Evolutionary conservation across 2,329 filamentous ascomycete species (phyloP).

Genomic region (Colletotrichum somersetense): DNA sequence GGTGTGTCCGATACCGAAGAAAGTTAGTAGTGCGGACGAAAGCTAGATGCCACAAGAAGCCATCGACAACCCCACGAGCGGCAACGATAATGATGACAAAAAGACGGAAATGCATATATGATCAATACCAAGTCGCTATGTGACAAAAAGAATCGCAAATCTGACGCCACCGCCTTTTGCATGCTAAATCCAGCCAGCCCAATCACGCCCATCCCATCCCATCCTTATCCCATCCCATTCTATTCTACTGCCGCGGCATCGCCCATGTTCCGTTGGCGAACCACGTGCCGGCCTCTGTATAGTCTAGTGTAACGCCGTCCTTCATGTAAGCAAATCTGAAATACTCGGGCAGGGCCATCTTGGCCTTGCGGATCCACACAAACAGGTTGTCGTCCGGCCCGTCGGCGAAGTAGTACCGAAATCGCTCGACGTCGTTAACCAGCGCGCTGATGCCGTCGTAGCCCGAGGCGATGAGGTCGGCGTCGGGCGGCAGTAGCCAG

Average conservation of each 20-base stretch:
- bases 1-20: background rate
- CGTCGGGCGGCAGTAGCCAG: constrained; percentile 57
- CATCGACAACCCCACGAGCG: too few species aligned
- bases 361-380: constrained; percentile 31
- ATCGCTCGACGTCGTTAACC: constrained; percentile 88
- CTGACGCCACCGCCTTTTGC: background rate
- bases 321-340: constrained; percentile 39
- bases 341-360: constrained; percentile 34
- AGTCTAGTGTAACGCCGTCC: constrained; percentile 34
- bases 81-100: background rate
- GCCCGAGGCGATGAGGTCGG: constrained; percentile 50
- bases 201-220: too few species aligned
- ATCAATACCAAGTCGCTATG: too few species aligned
- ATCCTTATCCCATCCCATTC: background rate
- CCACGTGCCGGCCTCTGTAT: constrained; percentile 34
- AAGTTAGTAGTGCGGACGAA: too few species aligned
- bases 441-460: constrained; percentile 84
- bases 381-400: constrained; percentile 45
- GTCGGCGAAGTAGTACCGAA: constrained; percentile 76
- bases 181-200: background rate
- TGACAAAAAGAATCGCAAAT: too few species aligned
- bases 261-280: constrained; percentile 34
- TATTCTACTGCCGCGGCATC: constrained; percentile 24
- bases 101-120: too few species aligned
- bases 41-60: too few species aligned